Conservation (phyloP, 1,284 basidiomycete species). For the Phlebopus sp. region DNA sequence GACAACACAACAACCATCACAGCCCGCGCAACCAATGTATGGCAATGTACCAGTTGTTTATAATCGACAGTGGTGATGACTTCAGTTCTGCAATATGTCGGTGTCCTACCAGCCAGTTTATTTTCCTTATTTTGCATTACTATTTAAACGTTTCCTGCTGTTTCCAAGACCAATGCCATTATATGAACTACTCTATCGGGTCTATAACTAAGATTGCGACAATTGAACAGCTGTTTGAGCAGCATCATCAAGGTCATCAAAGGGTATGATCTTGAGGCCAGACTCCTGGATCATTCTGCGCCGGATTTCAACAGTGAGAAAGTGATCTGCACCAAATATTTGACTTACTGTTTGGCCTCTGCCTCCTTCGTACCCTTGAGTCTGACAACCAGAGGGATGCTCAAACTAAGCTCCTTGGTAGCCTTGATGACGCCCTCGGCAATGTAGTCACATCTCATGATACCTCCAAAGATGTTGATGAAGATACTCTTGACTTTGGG, state of each 20-base stretch:
- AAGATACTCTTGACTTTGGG: constrained; percentile 97
- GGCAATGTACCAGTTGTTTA: constrained; percentile 29
- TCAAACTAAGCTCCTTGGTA: constrained; percentile 85
- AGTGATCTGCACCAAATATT: not conserved
- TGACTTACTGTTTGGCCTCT: constrained; percentile 88
- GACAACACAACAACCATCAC: constrained; percentile 26
- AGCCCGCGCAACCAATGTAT: constrained; percentile 30
- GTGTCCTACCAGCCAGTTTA: constrained; percentile 28
- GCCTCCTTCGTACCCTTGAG: constrained; percentile 96
- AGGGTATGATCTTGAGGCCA: constrained; percentile 89
- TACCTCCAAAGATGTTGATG: constrained; percentile 96
- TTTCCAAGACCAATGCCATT: constrained; percentile 11
- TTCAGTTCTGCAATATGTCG: constrained; percentile 32
- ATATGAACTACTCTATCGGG: constrained; percentile 16
- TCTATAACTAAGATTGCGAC: constrained; percentile 39
- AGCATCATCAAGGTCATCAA: constrained; percentile 83
- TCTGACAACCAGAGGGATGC: constrained; percentile 89
- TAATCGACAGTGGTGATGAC: constrained; percentile 36
- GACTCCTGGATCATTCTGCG: constrained; percentile 87
- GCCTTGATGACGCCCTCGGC: constrained; percentile 98
- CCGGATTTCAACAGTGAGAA: constrained; percentile 10
- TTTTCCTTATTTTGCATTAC: constrained; percentile 21
- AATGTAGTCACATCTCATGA: constrained; percentile 98
- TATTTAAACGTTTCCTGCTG: constrained; percentile 3
- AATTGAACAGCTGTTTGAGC: constrained; percentile 83